These are phyloP conservation scores for Isoetes engelmannii DNA, from an alignment of 83 land plant species.

Conservation along the genomic window DNA sequence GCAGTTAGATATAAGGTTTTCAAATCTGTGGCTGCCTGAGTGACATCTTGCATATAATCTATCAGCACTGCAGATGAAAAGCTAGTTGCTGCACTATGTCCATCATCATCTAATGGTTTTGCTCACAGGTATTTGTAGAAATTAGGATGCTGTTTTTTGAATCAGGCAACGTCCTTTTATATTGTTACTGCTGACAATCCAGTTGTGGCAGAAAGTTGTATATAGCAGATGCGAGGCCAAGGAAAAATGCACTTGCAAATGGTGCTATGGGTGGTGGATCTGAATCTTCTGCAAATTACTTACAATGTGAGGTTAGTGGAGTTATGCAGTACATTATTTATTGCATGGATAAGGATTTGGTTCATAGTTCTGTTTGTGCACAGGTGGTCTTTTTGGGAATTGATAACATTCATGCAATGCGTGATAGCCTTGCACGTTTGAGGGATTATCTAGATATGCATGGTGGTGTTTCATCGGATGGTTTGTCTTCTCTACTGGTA, in stretches of 20 bases:
- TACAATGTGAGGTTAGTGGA: conserved; percentile 71
- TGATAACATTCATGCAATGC: conserved; percentile 96
- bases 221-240: conserved; percentile 97
- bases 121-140: conserved; percentile 39
- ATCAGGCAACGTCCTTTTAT: not conserved
- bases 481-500: conserved; percentile 87
- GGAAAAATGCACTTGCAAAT: conserved; percentile 95
- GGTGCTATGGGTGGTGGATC: conserved; percentile 99
- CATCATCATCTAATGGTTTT: conserved; percentile 19
- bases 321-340: no score
- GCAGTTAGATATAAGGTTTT: no score
- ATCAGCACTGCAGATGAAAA: conserved; percentile 91
- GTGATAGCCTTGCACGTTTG: conserved; percentile 77
- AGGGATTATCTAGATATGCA: conserved; percentile 87
- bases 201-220: conserved; percentile 63
- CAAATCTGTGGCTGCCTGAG: not conserved
- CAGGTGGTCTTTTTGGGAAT: conserved; percentile 96
- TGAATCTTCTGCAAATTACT: conserved; percentile 93
- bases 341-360: not conserved
- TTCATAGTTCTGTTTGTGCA: not conserved
- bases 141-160: not conserved
- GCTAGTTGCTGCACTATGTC: conserved; percentile 82
- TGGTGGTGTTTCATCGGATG: conserved; percentile 92
- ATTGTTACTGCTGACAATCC: not conserved
- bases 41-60: not conserved